A percentile compares a stretch with the other conserved stretches of the same genome.
Conservation (phyloP, 192 early-diverging fungal genomes). For the Piromyces sp. region DNA sequence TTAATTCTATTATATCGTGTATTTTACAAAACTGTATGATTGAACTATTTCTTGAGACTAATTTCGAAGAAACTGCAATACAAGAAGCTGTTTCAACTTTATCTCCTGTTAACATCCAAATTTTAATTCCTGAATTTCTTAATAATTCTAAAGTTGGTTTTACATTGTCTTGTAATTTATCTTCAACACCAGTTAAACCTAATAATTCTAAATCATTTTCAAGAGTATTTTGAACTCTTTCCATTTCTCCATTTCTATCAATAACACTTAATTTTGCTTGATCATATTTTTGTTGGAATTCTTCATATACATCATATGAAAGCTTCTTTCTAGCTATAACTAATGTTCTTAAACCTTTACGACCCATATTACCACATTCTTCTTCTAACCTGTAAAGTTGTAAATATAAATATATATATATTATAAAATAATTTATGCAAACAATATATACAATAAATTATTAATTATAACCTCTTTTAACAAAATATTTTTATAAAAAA, state of each 20-base stretch:
- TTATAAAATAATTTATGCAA: too few relatives aligned
- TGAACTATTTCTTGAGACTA: constrained; percentile 69
- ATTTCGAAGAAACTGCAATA: constrained; percentile 80
- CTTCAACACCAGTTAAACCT: constrained; percentile 88
- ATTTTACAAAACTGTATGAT: constrained; percentile 50
- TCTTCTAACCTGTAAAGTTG: constrained; percentile 96
- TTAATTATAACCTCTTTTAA: too few relatives aligned
- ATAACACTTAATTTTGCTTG: constrained; percentile 53
- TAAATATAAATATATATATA: not conserved
- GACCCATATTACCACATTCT: constrained; percentile 91
- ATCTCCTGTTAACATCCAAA: constrained; percentile 98
- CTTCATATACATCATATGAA: constrained; percentile 30
- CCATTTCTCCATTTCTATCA: constrained; percentile 51
- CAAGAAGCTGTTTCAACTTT: constrained; percentile 95
- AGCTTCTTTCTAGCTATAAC: constrained; percentile 76
- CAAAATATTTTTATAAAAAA: too few relatives aligned
- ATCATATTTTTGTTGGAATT: constrained; percentile 14
- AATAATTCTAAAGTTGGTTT: constrained; percentile 72
- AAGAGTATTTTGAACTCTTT: constrained; percentile 43
- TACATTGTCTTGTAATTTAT: constrained; percentile 87
- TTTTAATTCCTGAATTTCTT: constrained; percentile 74
- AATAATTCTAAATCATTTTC: constrained; percentile 78
- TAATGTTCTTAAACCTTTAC: constrained; percentile 82
- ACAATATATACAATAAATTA: too few relatives aligned
- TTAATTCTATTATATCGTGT: constrained; percentile 21